Evolutionary conservation across 208 protist genomes (phyloP), one percentile per base, ranked within the genome.

Genomic region (Wallacemonas sp.): DNA sequence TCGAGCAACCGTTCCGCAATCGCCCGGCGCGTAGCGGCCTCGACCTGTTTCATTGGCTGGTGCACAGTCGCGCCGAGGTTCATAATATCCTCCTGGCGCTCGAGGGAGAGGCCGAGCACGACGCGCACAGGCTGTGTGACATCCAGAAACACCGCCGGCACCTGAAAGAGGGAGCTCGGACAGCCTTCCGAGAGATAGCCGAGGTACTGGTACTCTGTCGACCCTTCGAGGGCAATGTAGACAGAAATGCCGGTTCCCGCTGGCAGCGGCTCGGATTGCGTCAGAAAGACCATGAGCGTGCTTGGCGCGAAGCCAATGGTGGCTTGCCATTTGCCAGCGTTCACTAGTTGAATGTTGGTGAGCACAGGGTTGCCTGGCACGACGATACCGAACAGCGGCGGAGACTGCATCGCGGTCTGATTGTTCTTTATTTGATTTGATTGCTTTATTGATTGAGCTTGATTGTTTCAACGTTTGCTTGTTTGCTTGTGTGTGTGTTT

Each of bases 211-310:
- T 89, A 95, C 52, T 87, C 67, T 0, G n/a, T 26, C 31, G 52
- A 59, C 46, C 77, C 81, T 59, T 84, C 84, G 12, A 76, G 76
- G 1, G 82, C 80, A 28, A 91, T 70, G 41, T 89, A 92, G 31
- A 95, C 55, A 38, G 77, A 79, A 39, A 95, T 65, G 28, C 76
- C 79, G 23, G 52, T 67, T 41, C 70, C 70, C 4, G 62, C 41
- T 11, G 79, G 69, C 1, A 92, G 75, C 1, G 81, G 78, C 31
- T 76, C 65, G 20, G 68, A 65, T 49, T 72, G 70, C 3, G 80
- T 91, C 26, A 95, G 78, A 65, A 95, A 95, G 5, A 91, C 81
- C 2, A 89, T 72, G 66, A 95, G 75, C 12, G 59, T 75, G 49
- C 74, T 73, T 8, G 86, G 81, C 1, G 85, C 79, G 29, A 50